Evolutionary conservation across 2,329 filamentous ascomycete species (phyloP), one percentile per base, ranked within the genome.

Genomic region (Sporothrix euskadiensis): DNA sequence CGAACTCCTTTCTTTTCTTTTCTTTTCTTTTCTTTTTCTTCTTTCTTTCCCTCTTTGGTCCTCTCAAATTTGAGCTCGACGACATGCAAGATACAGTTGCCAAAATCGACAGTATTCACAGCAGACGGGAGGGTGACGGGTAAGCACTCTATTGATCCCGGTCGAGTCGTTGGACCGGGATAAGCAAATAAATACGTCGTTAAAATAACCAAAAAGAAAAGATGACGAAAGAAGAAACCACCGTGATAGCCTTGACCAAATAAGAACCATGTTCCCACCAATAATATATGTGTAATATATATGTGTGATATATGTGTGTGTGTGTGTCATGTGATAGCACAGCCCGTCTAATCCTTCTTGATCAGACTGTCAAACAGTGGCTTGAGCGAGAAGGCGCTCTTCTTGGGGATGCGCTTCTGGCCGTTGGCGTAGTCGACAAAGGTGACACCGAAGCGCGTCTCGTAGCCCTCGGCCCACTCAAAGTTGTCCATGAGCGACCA

Each of bases 401-500:
- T 93, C 88, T 97, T 97, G 54, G 93, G 90, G 77, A 90, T 87
- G 70, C 93, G 86, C 84, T 91, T 92, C 85, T 97, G 94, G 32
- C 89, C 90, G 77, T 93, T 88, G 78, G 88, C 84, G 81, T 96
- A 97, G 82, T 97, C 93, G 71, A 97, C 93, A 80, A 87, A 96
- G 7, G 91, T 93, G 73, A 94, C 92, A 35, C 93, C 93, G 78
- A 97, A 97, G 39, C 93, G 88, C 59, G 93, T 96, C 83, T 93
- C 90, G 79, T 95, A 97, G 12, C 93, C 93, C 81, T 97, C 93
- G n/a, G 93, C 92, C 92, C 92, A 95, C 82, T 95, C 93, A 78
- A 95, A 95, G 84, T 95, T 95, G 82, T 97, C 94, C 87, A 97
- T 88, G 76, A 97, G 86, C 80, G 91, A 94, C 93, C 94, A 97